Conservation (phyloP, 108 stramenopile genomes). For the Pseudonitzschia multiseries region DNA sequence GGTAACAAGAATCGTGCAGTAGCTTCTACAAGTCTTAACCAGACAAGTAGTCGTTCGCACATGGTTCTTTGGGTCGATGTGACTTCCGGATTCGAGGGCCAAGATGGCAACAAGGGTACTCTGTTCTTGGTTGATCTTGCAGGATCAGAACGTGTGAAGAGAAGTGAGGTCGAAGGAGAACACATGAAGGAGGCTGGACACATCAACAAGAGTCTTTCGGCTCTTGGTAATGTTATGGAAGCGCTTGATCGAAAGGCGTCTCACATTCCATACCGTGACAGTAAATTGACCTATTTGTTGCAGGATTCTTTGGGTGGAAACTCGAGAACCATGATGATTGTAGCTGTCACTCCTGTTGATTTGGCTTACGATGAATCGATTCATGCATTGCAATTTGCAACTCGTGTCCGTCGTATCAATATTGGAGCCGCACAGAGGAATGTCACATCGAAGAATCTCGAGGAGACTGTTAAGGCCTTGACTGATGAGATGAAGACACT, state of each 20-base stretch:
- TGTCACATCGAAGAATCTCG: slow-evolving; percentile 84
- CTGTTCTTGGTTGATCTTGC: slow-evolving; percentile 97
- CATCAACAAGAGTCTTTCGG: slow-evolving; percentile 98
- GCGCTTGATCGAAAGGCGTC: slow-evolving; percentile 87
- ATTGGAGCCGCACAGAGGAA: slow-evolving; percentile 87
- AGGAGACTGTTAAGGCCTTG: slow-evolving; percentile 88
- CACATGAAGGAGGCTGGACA: slow-evolving; percentile 95
- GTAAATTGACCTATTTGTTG: slow-evolving; percentile 93
- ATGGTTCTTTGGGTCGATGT: slow-evolving; percentile 94
- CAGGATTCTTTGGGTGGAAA: slow-evolving; percentile 97
- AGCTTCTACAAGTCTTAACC: slow-evolving; percentile 97
- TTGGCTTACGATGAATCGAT: slow-evolving; percentile 92
- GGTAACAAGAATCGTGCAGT: slow-evolving; percentile 92
- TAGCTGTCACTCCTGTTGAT: slow-evolving; percentile 88
- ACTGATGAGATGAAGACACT: slow-evolving; percentile 75
- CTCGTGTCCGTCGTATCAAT: slow-evolving; percentile 88
- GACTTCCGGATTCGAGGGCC: slow-evolving; percentile 62
- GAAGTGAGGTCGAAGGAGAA: slow-evolving; percentile 90
- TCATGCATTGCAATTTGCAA: slow-evolving; percentile 98
- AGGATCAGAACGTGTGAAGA: slow-evolving; percentile 98
- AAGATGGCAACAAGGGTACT: slow-evolving; percentile 74
- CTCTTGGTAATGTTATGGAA: slow-evolving; percentile 98
- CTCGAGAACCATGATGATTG: slow-evolving; percentile 95
- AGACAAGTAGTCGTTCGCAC: slow-evolving; percentile 93
- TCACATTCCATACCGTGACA: slow-evolving; percentile 94